Evolutionary conservation across 192 early-diverging fungal genomes (phyloP), one percentile per base, ranked within the genome.

Genomic region (Podila horticola): DNA sequence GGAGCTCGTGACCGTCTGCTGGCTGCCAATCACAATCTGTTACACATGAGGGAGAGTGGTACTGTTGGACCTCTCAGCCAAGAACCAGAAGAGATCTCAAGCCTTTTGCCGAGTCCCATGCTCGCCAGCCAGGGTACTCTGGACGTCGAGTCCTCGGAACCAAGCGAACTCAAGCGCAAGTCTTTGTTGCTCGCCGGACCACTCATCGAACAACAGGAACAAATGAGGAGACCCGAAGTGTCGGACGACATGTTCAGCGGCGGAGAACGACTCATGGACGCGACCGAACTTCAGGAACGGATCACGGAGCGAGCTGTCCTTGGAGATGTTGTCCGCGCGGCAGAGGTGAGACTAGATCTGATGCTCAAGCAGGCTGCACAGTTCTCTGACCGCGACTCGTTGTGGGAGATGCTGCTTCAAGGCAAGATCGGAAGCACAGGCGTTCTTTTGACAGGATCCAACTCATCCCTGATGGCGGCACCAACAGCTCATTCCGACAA

Each of bases 331-430:
- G 77, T 81, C 5, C 70, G 77, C 13, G 77, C 77, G 45, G 71
- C 77, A 10, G 77, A 81, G 34, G 61, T 73, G 49, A 71, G 77
- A 15, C 17, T 81, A 28, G 77, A 81, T n/a, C 15, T 73, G 31
- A 64, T 81, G 70, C 26, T 81, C 51, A 81, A 66, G 70, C 67
- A 84, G 57, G 83, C 83, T 5, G 76, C 76, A 6, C 72, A 84
- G 68, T 84, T 74, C 69, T 77, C 71, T 72, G 75, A 73, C 29
- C 75, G 83, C 15, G 83, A 84, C 64, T 72, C 72, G 0, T 55
- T 84, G 11, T 84, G 83, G 83, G 69, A 79, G 58, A 81, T 73
- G 77, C 22, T 81, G 31, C 26, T 81, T 13, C 77, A 81, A 33
- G 77, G 77, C 30, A 81, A 81, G 62, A 81, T 81, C 64, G 77